phyloP scores from a whole-genome alignment of 345 rosid genomes.

The Lepidium africanum region DNA sequence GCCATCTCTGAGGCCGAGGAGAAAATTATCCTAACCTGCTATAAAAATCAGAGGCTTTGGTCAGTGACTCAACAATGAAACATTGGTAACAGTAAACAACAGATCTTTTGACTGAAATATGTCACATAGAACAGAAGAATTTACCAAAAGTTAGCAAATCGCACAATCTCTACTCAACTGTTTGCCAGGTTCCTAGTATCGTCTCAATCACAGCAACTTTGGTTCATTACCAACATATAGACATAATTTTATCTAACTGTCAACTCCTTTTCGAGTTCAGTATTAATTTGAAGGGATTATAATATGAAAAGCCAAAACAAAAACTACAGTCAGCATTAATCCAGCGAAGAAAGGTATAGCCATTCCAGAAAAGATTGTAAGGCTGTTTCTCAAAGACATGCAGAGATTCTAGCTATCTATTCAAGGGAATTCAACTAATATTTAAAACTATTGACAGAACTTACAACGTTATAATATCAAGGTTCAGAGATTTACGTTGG shows the following conservation, averaged over 20 bases:
- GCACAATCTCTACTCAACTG: background rate
- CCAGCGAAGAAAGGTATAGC: background rate
- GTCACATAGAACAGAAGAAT: background rate
- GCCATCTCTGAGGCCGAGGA: constrained; percentile 15
- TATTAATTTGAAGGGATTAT: background rate
- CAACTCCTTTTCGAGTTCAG: background rate
- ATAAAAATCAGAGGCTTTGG: background rate
- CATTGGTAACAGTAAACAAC: background rate
- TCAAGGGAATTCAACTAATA: background rate
- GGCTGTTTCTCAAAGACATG: background rate
- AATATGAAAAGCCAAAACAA: background rate
- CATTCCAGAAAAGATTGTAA: background rate
- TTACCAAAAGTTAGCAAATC: background rate
- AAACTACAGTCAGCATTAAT: background rate
- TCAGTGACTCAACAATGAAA: constrained; percentile 11
- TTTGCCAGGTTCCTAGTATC: background rate
- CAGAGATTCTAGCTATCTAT: background rate
- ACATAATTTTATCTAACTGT: background rate
- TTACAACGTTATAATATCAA: background rate
- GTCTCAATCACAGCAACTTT: background rate
- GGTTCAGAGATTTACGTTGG: constrained; percentile 33
- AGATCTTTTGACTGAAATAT: background rate
- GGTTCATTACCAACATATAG: background rate
- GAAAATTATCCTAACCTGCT: constrained; percentile 33
- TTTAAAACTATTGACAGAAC: background rate